Percentiles rank a stretch among this genome's conserved stretches.
Evolutionary conservation across 768 basidiomycete species (phyloP).

Genomic region (Obba rivulosa): DNA sequence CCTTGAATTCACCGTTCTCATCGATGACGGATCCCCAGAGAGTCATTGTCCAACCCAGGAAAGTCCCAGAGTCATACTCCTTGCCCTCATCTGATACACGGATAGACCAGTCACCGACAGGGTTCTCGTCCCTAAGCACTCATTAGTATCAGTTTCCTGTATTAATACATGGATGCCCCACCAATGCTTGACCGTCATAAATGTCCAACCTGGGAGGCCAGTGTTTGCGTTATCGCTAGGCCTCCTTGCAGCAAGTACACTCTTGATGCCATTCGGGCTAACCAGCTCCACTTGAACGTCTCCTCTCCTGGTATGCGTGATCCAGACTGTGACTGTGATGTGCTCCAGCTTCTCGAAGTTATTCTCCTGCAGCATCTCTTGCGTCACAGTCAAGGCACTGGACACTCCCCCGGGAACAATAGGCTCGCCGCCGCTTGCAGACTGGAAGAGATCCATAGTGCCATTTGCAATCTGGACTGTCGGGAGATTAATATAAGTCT

Average conservation of each 20-base stretch:
- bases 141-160: constrained; percentile 12
- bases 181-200: constrained; percentile 99
- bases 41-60: constrained; percentile 89
- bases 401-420: constrained; percentile 63
- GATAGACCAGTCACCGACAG: constrained; percentile 87
- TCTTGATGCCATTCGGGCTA: constrained; percentile 83
- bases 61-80: constrained; percentile 48
- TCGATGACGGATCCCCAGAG: constrained; percentile 90
- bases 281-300: constrained; percentile 89
- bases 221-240: constrained; percentile 53
- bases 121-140: constrained; percentile 78
- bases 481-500: constrained; percentile 81
- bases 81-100: constrained; percentile 76
- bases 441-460: constrained; percentile 45
- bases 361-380: constrained; percentile 56
- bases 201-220: constrained; percentile 95
- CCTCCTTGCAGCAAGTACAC: constrained; percentile 74
- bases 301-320: constrained; percentile 78
- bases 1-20: constrained; percentile 47
- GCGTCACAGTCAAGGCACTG: constrained; percentile 60
- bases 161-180: constrained; percentile 30
- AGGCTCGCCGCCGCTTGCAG: constrained; percentile 57
- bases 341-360: constrained; percentile 93
- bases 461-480: constrained; percentile 63
- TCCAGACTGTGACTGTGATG: constrained; percentile 89